Percentiles rank a stretch among this genome's conserved stretches.
These are phyloP conservation scores for Lactarius sanguifluus DNA, from an alignment of 768 basidiomycete genomes.

Conservation along the genomic window DNA sequence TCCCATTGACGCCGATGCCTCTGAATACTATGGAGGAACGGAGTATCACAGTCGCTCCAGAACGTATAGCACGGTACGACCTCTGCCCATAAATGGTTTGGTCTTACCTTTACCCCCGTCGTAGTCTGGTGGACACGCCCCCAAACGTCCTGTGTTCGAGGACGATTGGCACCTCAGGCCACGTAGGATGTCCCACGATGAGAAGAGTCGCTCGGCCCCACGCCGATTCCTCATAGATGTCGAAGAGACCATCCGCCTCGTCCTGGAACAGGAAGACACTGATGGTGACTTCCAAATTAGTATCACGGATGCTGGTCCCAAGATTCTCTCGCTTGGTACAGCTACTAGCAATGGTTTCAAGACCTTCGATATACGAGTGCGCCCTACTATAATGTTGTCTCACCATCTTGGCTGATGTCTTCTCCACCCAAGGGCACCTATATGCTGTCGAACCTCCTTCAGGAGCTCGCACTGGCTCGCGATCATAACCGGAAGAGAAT, in stretches of 20 bases:
- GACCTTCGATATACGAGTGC: constrained; percentile 90
- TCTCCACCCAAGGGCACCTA: constrained; percentile 77
- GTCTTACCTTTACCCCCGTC: constrained; percentile 20
- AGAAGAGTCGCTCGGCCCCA: constrained; percentile 71
- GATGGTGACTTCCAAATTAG: constrained; percentile 97
- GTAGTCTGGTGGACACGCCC: constrained; percentile 35
- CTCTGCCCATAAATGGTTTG: neutral
- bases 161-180: constrained; percentile 72
- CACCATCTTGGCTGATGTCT: constrained; percentile 19
- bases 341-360: constrained; percentile 98
- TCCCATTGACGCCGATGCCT: constrained; percentile 63
- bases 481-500: constrained; percentile 95
- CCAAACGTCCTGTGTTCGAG: constrained; percentile 72
- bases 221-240: constrained; percentile 95
- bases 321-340: constrained; percentile 93
- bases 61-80: constrained; percentile 82
- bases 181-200: constrained; percentile 89
- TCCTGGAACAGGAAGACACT: constrained; percentile 97
- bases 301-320: constrained; percentile 94
- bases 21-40: constrained; percentile 78
- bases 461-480: constrained; percentile 94
- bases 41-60: constrained; percentile 79
- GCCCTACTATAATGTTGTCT: constrained; percentile 30
- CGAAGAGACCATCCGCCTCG: constrained; percentile 94
- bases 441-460: constrained; percentile 98